A percentile compares a stretch with the other conserved stretches of the same genome.
These are phyloP conservation scores for Dipodascus albidus DNA, from an alignment of 805 yeast species.

Conservation along the genomic window DNA sequence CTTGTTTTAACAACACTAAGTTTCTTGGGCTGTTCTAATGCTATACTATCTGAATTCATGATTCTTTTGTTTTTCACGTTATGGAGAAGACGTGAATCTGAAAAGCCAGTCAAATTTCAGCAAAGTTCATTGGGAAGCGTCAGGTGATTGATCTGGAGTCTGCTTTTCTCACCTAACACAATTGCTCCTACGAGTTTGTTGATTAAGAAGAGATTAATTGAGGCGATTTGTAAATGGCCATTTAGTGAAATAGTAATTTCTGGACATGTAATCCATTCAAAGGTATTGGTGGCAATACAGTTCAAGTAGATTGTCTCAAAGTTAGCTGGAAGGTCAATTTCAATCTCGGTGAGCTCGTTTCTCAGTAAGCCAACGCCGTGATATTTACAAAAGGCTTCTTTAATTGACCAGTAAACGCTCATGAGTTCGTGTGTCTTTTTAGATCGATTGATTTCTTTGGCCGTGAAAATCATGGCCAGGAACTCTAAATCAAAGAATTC, in stretches of 20 bases:
- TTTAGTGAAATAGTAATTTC: background rate
- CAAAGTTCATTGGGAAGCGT: background rate
- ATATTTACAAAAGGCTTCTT: conserved; percentile 18
- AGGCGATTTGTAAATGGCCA: background rate
- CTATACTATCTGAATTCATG: background rate
- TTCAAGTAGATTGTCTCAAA: background rate
- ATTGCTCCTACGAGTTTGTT: background rate
- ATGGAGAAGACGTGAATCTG: background rate
- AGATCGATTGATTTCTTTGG: conserved; percentile 8
- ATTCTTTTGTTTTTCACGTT: background rate
- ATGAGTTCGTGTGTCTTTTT: background rate
- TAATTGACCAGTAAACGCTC: conserved; percentile 17
- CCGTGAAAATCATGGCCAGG: background rate
- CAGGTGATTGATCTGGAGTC: no score
- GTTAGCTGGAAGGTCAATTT: background rate
- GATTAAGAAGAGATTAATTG: background rate
- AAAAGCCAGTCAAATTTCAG: background rate
- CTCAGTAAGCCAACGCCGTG: background rate
- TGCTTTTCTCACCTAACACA: background rate
- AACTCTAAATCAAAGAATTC: conserved; percentile 9
- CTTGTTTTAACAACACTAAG: background rate
- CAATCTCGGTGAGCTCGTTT: background rate
- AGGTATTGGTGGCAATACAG: background rate
- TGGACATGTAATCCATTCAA: background rate
- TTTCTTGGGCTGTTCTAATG: background rate